Percentiles rank a stretch among this genome's conserved stretches.
Conservation (phyloP, 2,329 filamentous ascomycete genomes). For the Cercospora sp. region DNA sequence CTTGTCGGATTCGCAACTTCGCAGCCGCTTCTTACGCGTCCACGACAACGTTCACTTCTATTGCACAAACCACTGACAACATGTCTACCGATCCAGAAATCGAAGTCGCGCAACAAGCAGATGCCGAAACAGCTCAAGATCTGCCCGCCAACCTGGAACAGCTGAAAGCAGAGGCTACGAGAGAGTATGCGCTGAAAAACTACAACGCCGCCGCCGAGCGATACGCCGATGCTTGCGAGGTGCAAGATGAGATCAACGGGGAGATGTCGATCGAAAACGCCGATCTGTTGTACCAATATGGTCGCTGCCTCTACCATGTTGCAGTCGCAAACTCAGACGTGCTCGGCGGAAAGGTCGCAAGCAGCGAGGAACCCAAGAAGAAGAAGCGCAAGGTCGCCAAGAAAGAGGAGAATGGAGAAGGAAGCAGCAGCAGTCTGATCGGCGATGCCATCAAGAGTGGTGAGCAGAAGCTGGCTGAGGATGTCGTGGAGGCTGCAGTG, state of each 20-base stretch:
- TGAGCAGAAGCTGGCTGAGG: slow-evolving; percentile 46
- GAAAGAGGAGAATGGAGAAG: slow-evolving; percentile 20
- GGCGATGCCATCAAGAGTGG: slow-evolving; percentile 37
- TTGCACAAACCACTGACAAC: neutral
- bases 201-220: slow-evolving; percentile 82
- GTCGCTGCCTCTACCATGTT: slow-evolving; percentile 88
- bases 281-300: slow-evolving; percentile 91
- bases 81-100: neutral
- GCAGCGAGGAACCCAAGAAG: slow-evolving; percentile 56
- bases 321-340: slow-evolving; percentile 94
- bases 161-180: slow-evolving; percentile 75
- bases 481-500: slow-evolving; percentile 42
- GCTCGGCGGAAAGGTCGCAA: slow-evolving; percentile 74
- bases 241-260: slow-evolving; percentile 88
- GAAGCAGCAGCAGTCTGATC: slow-evolving; percentile 33
- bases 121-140: slow-evolving; percentile 23
- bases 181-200: slow-evolving; percentile 86
- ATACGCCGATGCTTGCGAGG: slow-evolving; percentile 83
- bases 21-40: neutral
- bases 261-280: slow-evolving; percentile 89
- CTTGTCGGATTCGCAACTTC: neutral
- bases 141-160: slow-evolving; percentile 53
- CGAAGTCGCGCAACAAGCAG: slow-evolving; percentile 10
- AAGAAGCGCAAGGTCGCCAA: slow-evolving; percentile 45
- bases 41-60: neutral